Evolutionary conservation across 1,284 basidiomycete genomes (phyloP), one percentile per base, ranked within the genome.

Genomic region (Wallemia hederae): DNA sequence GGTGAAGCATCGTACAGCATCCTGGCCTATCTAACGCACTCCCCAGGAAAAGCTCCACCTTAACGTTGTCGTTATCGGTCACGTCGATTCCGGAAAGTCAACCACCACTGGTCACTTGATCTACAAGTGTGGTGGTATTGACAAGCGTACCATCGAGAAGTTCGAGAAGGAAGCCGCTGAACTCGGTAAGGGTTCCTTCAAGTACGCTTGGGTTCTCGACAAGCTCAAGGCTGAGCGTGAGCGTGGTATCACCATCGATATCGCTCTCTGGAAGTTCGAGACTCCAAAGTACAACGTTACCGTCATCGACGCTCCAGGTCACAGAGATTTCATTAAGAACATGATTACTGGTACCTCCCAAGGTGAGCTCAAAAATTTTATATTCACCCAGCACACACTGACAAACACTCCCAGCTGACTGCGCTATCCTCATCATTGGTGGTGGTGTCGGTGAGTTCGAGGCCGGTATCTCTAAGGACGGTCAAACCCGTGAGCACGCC

Each of bases 111-210:
- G 94, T 69, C 94, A 99, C 80, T 80, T 99, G 77, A 98, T 98
- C 82, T 97, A 97, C 88, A 97, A 99, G 83, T 99, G 92, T 75
- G 92, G 92, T 83, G 94, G 94, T 88, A 98, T 99, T 78, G 94
- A 99, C 76, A 98, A 98, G 80, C 92, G 94, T 84, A 97, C 91
- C 74, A 96, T 98, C 70, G 91, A 98, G 78, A 98, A 97, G 79
- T 98, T 97, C 81, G 92, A 99, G 82, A 99, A 99, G 83, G 92
- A 99, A 78, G 94, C 92, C 70, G 88, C 89, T 77, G 92, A 99
- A 75, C 85, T 97, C 72, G 94, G 92, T 73, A 98, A 98, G 80
- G 89, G 90, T 74, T 96, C 91, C 71, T 97, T 97, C 84, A 94
- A 94, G 76, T 94, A 91, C 77, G 88, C 65, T 66, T 99, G 92